Conservation (phyloP, 1,284 basidiomycete species). For the Megacollybia platyphylla region DNA sequence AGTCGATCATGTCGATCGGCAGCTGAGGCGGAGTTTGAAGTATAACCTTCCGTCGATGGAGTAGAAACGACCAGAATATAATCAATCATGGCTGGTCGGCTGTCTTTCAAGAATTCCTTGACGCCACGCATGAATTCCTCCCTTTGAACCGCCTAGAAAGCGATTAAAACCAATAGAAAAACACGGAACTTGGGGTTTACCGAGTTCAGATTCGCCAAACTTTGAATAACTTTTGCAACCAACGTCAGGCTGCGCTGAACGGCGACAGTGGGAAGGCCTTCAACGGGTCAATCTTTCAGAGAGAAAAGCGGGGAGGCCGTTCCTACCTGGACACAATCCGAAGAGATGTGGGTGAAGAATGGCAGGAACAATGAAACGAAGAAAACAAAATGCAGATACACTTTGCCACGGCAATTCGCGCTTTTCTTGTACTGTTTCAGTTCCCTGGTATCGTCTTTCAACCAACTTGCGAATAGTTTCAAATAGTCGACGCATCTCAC, state of each 20-base stretch:
- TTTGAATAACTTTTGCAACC: constrained; percentile 72
- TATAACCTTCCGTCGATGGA: constrained; percentile 23
- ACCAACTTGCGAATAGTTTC: constrained; percentile 61
- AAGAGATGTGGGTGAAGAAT: constrained; percentile 71
- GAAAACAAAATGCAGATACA: constrained; percentile 76
- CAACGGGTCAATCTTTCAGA: constrained; percentile 1
- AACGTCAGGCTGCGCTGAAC: constrained; percentile 66
- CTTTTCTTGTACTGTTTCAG: constrained; percentile 25
- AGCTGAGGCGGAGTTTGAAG: constrained; percentile 14
- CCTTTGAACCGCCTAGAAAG: constrained; percentile 42
- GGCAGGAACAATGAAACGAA: constrained; percentile 74
- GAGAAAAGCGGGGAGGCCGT: not conserved
- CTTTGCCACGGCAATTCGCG: constrained; percentile 62
- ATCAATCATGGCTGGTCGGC: constrained; percentile 55
- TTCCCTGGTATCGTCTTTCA: constrained; percentile 42
- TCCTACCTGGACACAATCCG: constrained; percentile 56
- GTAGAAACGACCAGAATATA: constrained; percentile 64
- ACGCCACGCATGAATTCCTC: constrained; percentile 65
- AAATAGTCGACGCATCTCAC: constrained; percentile 67
- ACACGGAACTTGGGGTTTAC: constrained; percentile 25
- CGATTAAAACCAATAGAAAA: constrained; percentile 1
- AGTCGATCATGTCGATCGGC: constrained; percentile 36
- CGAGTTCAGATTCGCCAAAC: constrained; percentile 64
- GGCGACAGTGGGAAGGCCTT: constrained; percentile 50
- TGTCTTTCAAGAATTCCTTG: constrained; percentile 50